Base-by-base conservation (phyloP, 106 monocot species). In the Gastrodia elata region DNA sequence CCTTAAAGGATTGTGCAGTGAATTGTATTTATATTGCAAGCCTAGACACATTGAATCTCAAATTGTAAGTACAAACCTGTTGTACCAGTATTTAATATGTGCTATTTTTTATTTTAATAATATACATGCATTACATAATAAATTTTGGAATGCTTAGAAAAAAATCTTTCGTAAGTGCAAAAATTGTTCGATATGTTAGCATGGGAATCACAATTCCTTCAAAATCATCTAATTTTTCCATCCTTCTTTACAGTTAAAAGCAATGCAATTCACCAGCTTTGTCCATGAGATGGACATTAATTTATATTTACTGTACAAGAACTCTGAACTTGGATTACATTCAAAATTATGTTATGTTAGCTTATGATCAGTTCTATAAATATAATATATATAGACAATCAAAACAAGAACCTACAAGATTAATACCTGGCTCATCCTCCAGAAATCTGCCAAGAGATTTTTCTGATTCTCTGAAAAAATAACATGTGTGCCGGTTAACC, bases 351-450 rank as follows among this genome's bases (percentile, higher is more conserved):
- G 2, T 61, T 61, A 61, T 32, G 61, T 32, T 32, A 52, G 20
- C 48, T 48, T 59, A 13, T 28, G 28, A 59, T 55, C 55, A 28
- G 32, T 32, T n/a, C 8, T 24, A 32, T 32, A 61, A 32, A 61
- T 61, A 61, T 33, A 30, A 61, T 22, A 67, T 27, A 37, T 20
- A 4, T 13, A 64, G 22, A 61, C 61, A 20, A 20, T 13, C 13
- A 67, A 67, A 67, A 67, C 26, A 35, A 61, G 26, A 16, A 38
- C 8, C 6, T 18, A 27, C 1, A 27, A 49, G 68, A 52, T 41
- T 6, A 16, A 73, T 78, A 97, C 96, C 92, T 92, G 96, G 81
- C 38, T 22, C 90, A 92, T 88, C 77, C 96, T 77, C 96, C 96
- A 86, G 74, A 13, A 67, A 79, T 97, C 96, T 64, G 88, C 82